Percentiles rank a stretch among this genome's conserved stretches.
phyloP scores from a whole-genome alignment of 2,329 filamentous ascomycete species.

The Penicillium sp. region DNA sequence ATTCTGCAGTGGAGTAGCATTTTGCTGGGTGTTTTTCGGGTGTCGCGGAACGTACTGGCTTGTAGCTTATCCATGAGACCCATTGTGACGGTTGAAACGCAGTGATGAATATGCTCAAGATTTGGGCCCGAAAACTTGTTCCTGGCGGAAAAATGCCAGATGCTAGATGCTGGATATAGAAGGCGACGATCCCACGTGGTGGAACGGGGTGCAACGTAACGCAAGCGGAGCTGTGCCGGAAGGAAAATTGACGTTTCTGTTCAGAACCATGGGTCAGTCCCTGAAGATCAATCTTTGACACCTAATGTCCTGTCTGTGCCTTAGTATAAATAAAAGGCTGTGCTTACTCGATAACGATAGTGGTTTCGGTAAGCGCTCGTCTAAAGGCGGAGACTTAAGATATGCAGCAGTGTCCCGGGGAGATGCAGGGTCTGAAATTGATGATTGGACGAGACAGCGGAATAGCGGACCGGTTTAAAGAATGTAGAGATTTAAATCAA shows the following conservation, averaged over 20 bases:
- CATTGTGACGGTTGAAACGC: constrained; percentile 38
- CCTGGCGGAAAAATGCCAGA: background rate
- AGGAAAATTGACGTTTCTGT: constrained; percentile 7
- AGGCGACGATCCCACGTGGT: constrained; percentile 6
- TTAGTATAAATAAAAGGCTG: background rate
- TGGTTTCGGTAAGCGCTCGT: constrained; percentile 3
- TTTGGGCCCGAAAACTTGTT: background rate
- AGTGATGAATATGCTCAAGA: background rate
- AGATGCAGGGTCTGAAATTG: background rate
- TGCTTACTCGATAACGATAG: background rate
- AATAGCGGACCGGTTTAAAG: background rate
- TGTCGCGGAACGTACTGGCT: constrained; percentile 44
- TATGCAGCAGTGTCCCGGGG: background rate
- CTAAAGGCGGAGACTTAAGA: background rate
- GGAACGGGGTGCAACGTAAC: background rate
- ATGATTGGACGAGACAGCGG: background rate
- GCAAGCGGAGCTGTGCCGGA: constrained; percentile 1
- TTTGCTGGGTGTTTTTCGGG: constrained; percentile 1
- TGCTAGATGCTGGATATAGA: background rate
- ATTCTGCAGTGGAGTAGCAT: background rate
- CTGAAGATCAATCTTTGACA: background rate
- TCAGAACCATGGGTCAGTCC: constrained; percentile 9
- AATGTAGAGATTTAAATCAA: constrained; percentile 1
- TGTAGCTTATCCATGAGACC: constrained; percentile 53
- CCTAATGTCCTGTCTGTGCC: background rate